Evolutionary conservation across 306 rosid species (phyloP).

Genomic region (Castanea sativa): DNA sequence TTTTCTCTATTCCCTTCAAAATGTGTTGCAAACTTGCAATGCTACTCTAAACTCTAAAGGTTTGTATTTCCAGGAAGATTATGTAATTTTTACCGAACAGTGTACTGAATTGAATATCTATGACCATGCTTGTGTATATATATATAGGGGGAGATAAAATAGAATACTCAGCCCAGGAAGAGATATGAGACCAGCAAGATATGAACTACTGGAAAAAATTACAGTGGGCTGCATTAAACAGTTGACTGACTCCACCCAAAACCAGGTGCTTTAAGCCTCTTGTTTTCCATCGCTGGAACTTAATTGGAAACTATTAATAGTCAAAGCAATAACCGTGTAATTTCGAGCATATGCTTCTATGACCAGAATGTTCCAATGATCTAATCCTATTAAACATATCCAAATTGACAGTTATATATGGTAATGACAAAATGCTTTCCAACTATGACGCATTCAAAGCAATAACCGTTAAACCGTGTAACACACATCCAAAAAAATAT

Average conservation of each 20-base stretch:
- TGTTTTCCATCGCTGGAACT: slow-evolving; percentile 29
- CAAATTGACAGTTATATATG: too few relatives aligned
- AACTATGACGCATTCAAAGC: too few relatives aligned
- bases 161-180: background rate
- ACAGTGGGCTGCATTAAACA: slow-evolving; percentile 44
- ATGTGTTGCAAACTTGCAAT: background rate
- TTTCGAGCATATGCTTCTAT: background rate
- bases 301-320: background rate
- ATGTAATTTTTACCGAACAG: background rate
- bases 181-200: background rate
- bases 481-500: too few relatives aligned
- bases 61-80: background rate
- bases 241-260: slow-evolving; percentile 48
- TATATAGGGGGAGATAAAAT: slow-evolving; percentile 20
- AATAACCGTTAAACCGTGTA: too few relatives aligned
- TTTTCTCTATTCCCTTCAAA: too few relatives aligned
- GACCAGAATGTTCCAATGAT: background rate
- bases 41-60: slow-evolving; percentile 1
- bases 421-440: too few relatives aligned
- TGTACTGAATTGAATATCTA: slow-evolving; percentile 1
- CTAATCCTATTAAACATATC: background rate
- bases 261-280: slow-evolving; percentile 66
- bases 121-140: background rate
- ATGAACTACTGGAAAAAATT: background rate
- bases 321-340: too few relatives aligned